Conservation (phyloP, 345 rosid genomes). For the Conringia planisiliqua region DNA sequence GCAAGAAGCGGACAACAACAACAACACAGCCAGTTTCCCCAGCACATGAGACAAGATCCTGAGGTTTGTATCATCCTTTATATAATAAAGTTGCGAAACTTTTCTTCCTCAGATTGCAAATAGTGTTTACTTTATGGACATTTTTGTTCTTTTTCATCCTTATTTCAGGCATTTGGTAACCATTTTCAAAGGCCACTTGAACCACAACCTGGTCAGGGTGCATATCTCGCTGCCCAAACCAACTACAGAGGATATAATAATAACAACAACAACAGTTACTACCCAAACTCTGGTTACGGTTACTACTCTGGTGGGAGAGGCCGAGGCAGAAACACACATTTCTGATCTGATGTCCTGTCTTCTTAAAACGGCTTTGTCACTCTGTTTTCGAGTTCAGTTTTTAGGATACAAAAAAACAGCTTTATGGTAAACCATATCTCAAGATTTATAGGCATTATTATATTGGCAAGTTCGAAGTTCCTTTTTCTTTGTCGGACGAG, state of each 20-base stretch:
- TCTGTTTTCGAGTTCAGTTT: neutral
- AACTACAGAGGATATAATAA: slow-evolving; percentile 21
- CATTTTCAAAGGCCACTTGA: slow-evolving; percentile 19
- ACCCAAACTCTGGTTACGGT: slow-evolving; percentile 22
- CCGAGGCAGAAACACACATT: slow-evolving; percentile 30
- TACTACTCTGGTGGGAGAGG: slow-evolving; percentile 27
- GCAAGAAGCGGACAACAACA: slow-evolving; percentile 38
- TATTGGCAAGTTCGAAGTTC: slow-evolving; percentile 10
- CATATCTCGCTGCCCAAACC: slow-evolving; percentile 36
- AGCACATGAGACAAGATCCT: slow-evolving; percentile 67
- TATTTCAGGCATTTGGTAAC: slow-evolving; percentile 29
- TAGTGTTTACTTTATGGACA: neutral
- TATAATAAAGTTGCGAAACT: neutral
- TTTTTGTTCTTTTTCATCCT: neutral
- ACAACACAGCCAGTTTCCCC: slow-evolving; percentile 62
- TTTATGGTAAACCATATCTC: neutral
- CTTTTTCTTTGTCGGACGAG: slow-evolving; percentile 7
- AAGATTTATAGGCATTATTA: slow-evolving; percentile 21
- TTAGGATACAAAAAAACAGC: neutral
- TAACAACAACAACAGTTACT: neutral
- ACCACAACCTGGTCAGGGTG: slow-evolving; percentile 35
- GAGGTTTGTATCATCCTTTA: slow-evolving; percentile 48
- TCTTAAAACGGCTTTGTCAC: neutral
- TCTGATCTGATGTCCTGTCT: slow-evolving; percentile 12
- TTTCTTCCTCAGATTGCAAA: neutral